Evolutionary conservation across 2,329 filamentous ascomycete species (phyloP), one percentile per base, ranked within the genome.

Genomic region (Colletotrichum ledebouriae): DNA sequence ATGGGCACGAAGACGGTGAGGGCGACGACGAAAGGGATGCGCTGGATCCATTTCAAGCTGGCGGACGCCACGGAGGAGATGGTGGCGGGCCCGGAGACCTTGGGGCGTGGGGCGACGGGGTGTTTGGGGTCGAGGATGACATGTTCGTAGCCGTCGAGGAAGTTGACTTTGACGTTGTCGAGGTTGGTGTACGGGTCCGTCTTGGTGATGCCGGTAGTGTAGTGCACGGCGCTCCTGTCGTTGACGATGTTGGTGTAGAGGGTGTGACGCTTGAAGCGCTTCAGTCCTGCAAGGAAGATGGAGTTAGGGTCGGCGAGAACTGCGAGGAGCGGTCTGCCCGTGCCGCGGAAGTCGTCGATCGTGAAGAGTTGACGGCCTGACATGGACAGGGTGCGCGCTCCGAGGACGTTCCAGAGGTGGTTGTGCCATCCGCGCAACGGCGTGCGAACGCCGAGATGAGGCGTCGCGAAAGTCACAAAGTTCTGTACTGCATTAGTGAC

Each of bases 391-490:
- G 91, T 94, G 63, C 92, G 86, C 1, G 94, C 90, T 50, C 94
- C 95, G 3, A 98, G 78, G n/a, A 91, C 87, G 76, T 98, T 98
- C 89, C 84, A 98, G 65, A 92, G 81, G 76, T 85, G 87, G 75
- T 89, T 90, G 64, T 86, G 83, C 80, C 86, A 86, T 15, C 92
- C 92, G 53, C 86, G 87, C 49, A 90, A 79, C 1, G 92, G 92
- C 1, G 89, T 88, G 57, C 91, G 85, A 1, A 92, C 91, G n/a
- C 92, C 92, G 7, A 94, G 84, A 79, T 94, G 92, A 25, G 92
- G 95, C 37, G 92, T 91, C 5, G 92, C 95, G 79, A 98, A 98
- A 1, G 94, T 97, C 2, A 92, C 93, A 79, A 98, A 98, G 83
- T 97, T 98, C 87, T 91, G 70, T n/a, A 9, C 46, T 7, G 49